These are phyloP conservation scores for Kodamaea anthophila DNA, from an alignment of 1,139 yeast genomes.

Conservation along the genomic window DNA sequence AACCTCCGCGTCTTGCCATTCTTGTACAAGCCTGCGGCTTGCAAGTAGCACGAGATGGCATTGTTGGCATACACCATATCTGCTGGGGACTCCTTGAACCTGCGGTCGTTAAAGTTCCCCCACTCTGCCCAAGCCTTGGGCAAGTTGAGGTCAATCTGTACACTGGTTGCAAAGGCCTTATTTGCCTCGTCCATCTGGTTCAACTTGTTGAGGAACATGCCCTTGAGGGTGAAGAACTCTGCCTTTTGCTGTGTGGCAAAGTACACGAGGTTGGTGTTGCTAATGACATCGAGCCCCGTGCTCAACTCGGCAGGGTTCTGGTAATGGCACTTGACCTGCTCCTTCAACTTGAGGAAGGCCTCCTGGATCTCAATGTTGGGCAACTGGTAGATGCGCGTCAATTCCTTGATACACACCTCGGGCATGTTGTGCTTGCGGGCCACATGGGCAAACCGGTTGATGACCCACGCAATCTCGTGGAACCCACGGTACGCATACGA, in stretches of 20 bases:
- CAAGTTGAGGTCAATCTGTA: slow-evolving; percentile 84
- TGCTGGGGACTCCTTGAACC: slow-evolving; percentile 78
- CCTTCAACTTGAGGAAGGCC: slow-evolving; percentile 90
- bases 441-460: slow-evolving; percentile 95
- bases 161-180: slow-evolving; percentile 96
- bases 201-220: slow-evolving; percentile 91
- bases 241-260: slow-evolving; percentile 98
- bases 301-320: slow-evolving; percentile 81
- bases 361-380: slow-evolving; percentile 98
- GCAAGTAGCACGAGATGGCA: slow-evolving; percentile 92
- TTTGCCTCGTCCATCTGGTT: slow-evolving; percentile 92
- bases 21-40: slow-evolving; percentile 95
- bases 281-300: slow-evolving; percentile 93
- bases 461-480: slow-evolving; percentile 99
- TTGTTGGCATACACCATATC: slow-evolving; percentile 86
- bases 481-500: slow-evolving; percentile 96
- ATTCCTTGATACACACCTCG: slow-evolving; percentile 89
- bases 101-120: slow-evolving; percentile 91
- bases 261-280: slow-evolving; percentile 91
- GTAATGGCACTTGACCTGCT: slow-evolving; percentile 96
- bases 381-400: slow-evolving; percentile 87
- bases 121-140: slow-evolving; percentile 99
- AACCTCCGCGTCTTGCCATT: slow-evolving; percentile 86
- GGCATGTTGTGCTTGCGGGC: slow-evolving; percentile 96
- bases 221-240: slow-evolving; percentile 93